These are phyloP conservation scores for Filobasidium uniguttulatum DNA, from an alignment of 1,284 basidiomycete genomes.

Conservation along the genomic window DNA sequence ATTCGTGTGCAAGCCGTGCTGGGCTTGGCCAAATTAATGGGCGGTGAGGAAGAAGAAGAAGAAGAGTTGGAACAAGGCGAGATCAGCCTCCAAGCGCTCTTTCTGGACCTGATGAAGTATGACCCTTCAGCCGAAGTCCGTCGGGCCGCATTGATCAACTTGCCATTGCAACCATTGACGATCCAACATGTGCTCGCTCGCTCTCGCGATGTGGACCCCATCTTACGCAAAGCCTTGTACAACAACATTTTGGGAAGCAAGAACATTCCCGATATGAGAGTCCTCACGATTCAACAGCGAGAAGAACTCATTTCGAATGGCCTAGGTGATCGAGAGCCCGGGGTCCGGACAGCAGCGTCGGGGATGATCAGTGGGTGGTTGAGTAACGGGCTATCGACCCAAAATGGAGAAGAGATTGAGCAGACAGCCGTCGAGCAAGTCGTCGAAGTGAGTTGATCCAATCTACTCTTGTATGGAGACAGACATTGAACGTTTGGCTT, in stretches of 20 bases:
- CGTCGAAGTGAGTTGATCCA: background rate
- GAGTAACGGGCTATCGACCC: constrained; percentile 37
- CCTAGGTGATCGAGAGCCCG: constrained; percentile 71
- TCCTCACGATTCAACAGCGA: constrained; percentile 59
- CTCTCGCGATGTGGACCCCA: constrained; percentile 70
- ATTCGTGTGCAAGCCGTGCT: constrained; percentile 75
- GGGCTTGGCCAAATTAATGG: constrained; percentile 70
- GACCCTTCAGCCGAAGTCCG: constrained; percentile 85
- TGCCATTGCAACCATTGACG: constrained; percentile 51
- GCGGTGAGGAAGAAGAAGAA: constrained; percentile 58
- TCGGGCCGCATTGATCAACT: constrained; percentile 66
- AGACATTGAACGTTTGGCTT: constrained; percentile 36
- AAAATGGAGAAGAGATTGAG: constrained; percentile 12
- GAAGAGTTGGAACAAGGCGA: constrained; percentile 49
- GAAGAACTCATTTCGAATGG: constrained; percentile 68
- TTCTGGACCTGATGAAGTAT: constrained; percentile 58
- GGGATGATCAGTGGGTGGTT: constrained; percentile 68
- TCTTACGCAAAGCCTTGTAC: constrained; percentile 71
- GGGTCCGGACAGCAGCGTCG: constrained; percentile 64
- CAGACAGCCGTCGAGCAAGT: background rate
- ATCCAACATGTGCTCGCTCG: constrained; percentile 61
- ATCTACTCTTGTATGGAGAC: constrained; percentile 35
- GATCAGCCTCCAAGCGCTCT: constrained; percentile 44
- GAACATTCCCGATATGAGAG: constrained; percentile 52
- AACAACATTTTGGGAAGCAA: constrained; percentile 43